These are phyloP conservation scores for Salix dunnii DNA, from an alignment of 345 rosid species.

Conservation along the genomic window DNA sequence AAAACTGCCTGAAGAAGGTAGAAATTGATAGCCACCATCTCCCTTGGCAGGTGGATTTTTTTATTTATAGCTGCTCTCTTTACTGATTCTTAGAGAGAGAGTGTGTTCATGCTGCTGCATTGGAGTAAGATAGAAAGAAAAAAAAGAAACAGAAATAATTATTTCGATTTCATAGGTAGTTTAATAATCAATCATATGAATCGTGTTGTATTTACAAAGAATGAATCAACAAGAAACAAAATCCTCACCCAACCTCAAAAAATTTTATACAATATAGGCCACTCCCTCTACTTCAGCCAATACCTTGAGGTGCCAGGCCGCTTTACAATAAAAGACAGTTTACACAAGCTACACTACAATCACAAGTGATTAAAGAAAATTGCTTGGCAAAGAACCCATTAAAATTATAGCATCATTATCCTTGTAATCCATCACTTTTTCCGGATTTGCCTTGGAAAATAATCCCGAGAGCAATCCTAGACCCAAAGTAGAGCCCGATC, in stretches of 20 bases:
- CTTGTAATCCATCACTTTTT: conserved; percentile 29
- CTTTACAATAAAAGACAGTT: conserved; percentile 14
- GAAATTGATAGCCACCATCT: no score
- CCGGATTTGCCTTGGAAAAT: conserved; percentile 52
- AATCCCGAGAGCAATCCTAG: conserved; percentile 53
- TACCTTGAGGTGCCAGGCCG: neutral
- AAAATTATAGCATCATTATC: conserved; percentile 51
- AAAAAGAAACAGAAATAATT: no score
- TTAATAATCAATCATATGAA: neutral
- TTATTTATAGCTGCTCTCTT: no score
- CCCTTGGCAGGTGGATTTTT: no score
- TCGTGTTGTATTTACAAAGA: neutral
- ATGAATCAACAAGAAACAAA: neutral
- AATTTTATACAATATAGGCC: neutral
- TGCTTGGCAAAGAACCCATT: conserved; percentile 78
- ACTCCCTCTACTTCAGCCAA: neutral
- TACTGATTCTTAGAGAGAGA: no score
- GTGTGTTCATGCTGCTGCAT: no score
- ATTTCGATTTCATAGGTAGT: no score
- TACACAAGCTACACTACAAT: conserved; percentile 16
- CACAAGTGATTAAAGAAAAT: conserved; percentile 36
- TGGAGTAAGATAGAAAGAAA: no score
- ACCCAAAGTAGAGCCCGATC: conserved; percentile 42
- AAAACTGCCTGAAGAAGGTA: no score
- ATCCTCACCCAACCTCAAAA: neutral